A percentile compares a stretch with the other conserved stretches of the same genome.
Evolutionary conservation across 176 grass and related monocot genomes (phyloP).

Genomic region (Luzula sylvatica): DNA sequence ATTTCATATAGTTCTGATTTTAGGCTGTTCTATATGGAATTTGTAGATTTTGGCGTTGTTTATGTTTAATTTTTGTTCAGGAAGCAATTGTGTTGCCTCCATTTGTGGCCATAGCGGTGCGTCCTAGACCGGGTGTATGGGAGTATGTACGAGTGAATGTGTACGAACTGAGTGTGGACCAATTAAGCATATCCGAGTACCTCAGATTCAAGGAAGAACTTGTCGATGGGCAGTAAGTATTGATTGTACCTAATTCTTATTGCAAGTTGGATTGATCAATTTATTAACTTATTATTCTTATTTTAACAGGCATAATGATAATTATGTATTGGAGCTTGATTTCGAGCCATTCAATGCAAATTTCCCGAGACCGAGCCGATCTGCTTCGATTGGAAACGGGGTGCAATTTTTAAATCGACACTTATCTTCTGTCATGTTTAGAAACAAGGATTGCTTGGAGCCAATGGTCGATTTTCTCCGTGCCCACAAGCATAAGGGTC

Average conservation of each 20-base stretch:
- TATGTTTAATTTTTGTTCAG: conserved; percentile 12
- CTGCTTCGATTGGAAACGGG: conserved; percentile 90
- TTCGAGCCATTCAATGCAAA: conserved; percentile 90
- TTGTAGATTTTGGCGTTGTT: neutral
- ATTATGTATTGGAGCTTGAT: conserved; percentile 69
- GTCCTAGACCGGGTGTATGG: conserved; percentile 89
- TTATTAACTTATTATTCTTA: too few relatives aligned
- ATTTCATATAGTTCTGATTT: neutral
- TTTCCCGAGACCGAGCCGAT: conserved; percentile 58
- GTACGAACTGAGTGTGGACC: conserved; percentile 84
- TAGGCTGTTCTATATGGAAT: neutral
- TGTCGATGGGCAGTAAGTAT: conserved; percentile 53
- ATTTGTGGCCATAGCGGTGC: conserved; percentile 93
- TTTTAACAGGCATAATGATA: conserved; percentile 32
- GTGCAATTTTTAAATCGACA: conserved; percentile 95
- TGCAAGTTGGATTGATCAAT: too few relatives aligned
- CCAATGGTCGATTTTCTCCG: conserved; percentile 87
- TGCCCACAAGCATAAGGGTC: conserved; percentile 69
- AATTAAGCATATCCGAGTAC: conserved; percentile 69
- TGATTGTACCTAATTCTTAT: neutral
- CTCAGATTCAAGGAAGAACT: conserved; percentile 91
- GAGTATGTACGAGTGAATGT: conserved; percentile 90
- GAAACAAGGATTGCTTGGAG: conserved; percentile 81
- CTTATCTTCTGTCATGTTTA: conserved; percentile 90
- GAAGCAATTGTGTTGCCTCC: conserved; percentile 93